These are phyloP conservation scores for Neofusicoccum ribis DNA, from an alignment of 2,329 filamentous ascomycete genomes.

Conservation along the genomic window DNA sequence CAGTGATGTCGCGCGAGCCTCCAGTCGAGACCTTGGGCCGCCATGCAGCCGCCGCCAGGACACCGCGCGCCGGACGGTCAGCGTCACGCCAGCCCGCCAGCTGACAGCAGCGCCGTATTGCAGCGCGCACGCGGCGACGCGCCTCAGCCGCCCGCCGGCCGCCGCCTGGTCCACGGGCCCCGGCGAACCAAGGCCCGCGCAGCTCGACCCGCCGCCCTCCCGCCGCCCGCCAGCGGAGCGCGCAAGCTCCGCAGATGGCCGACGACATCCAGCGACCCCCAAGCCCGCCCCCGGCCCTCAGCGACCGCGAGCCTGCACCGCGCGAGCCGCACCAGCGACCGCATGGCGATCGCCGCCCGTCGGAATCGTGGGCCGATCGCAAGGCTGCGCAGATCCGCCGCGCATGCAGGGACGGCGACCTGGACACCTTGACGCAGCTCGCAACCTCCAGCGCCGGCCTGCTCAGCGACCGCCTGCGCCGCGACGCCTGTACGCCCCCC, in stretches of 20 bases:
- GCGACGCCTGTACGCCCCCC: slow-evolving; percentile 71
- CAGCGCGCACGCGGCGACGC: not conserved
- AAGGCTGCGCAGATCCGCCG: slow-evolving; percentile 39
- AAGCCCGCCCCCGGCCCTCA: not conserved
- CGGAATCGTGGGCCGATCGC: slow-evolving; percentile 20
- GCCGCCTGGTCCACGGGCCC: not conserved
- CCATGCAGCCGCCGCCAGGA: not conserved
- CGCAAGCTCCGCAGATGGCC: slow-evolving; percentile 16
- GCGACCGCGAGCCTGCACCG: not conserved
- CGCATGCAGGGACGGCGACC: slow-evolving; percentile 44
- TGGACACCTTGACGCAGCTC: slow-evolving; percentile 42
- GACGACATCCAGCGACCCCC: not conserved
- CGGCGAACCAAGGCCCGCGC: not conserved
- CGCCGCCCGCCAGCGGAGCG: slow-evolving; percentile 7
- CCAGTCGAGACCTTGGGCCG: slow-evolving; percentile 9
- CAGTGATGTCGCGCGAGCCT: not conserved
- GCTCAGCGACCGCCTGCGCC: slow-evolving; percentile 59
- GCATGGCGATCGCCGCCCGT: slow-evolving; percentile 6
- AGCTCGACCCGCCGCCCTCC: not conserved
- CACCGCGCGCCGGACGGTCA: not conserved
- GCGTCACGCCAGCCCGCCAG: slow-evolving; percentile 4
- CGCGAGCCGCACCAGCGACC: not conserved
- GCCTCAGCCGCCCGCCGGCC: not conserved
- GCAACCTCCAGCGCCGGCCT: slow-evolving; percentile 48
- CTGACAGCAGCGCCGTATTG: not conserved